Evolutionary conservation across 805 yeast genomes (phyloP).

Genomic region (Kuraishia cidri): DNA sequence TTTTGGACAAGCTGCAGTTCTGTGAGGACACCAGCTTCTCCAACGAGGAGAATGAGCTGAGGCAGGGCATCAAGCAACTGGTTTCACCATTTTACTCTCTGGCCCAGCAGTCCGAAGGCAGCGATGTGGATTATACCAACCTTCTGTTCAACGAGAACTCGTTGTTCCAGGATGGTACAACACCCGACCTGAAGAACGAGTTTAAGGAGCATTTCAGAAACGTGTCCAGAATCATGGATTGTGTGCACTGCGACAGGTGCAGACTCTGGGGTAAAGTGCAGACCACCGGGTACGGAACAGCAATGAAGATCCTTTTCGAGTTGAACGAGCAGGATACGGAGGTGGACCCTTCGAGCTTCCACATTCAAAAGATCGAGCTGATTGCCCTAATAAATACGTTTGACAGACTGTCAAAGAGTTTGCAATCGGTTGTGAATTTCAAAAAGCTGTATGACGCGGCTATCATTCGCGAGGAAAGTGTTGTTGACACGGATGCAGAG

Average conservation of each 20-base stretch:
- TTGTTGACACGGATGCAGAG: constrained; percentile 1
- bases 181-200: constrained; percentile 66
- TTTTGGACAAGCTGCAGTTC: constrained; percentile 16
- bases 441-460: constrained; percentile 39
- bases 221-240: constrained; percentile 91
- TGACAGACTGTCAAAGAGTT: constrained; percentile 82
- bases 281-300: constrained; percentile 96
- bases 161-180: constrained; percentile 33
- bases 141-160: constrained; percentile 34
- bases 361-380: constrained; percentile 64
- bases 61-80: constrained; percentile 20
- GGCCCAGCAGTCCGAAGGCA: constrained; percentile 8
- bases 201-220: constrained; percentile 81
- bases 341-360: constrained; percentile 31
- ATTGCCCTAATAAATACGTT: constrained; percentile 89
- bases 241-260: constrained; percentile 98
- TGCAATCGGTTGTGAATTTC: constrained; percentile 67
- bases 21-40: constrained; percentile 15
- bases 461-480: constrained; percentile 15
- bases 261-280: constrained; percentile 97
- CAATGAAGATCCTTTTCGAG: constrained; percentile 84
- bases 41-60: constrained; percentile 16
- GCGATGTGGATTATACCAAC: constrained; percentile 10
- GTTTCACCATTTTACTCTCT: constrained; percentile 16
- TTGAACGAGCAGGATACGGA: constrained; percentile 40